Evolutionary conservation across 352 stramenopile genomes (phyloP).

Genomic region (Vaucheria bursata): DNA sequence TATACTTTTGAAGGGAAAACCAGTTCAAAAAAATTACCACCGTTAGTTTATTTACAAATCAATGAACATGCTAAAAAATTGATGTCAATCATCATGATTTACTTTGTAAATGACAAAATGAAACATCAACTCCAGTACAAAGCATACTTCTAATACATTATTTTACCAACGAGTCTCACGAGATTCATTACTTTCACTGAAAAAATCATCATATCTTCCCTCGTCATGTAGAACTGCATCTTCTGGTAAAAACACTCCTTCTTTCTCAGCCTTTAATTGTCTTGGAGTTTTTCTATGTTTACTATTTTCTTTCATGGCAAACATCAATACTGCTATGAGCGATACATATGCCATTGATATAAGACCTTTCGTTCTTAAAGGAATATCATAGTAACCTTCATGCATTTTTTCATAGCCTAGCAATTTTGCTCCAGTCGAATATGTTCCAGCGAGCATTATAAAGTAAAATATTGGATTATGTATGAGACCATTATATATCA

Average conservation of each 20-base stretch:
- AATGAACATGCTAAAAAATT: too few species aligned
- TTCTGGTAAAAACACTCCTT: neutral
- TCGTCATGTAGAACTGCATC: too few species aligned
- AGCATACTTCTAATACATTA: too few species aligned
- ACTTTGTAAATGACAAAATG: too few species aligned
- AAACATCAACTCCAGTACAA: too few species aligned
- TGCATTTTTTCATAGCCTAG: constrained; percentile 43
- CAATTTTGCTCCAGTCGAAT: neutral
- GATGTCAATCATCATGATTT: too few species aligned
- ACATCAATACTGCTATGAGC: constrained; percentile 55
- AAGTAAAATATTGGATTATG: constrained; percentile 2
- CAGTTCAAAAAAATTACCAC: too few species aligned
- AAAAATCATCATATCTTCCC: too few species aligned
- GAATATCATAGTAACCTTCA: constrained; percentile 60
- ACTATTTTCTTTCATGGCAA: constrained; percentile 60
- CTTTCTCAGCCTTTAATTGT: constrained; percentile 47
- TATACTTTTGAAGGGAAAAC: too few species aligned
- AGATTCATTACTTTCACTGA: neutral
- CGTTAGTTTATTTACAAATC: too few species aligned
- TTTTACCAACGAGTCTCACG: too few species aligned
- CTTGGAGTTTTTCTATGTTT: constrained; percentile 58
- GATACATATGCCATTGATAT: constrained; percentile 60
- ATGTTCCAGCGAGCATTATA: constrained; percentile 6
- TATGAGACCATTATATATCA: constrained; percentile 34
- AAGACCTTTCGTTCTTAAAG: constrained; percentile 46